phyloP scores from a whole-genome alignment of 768 basidiomycete genomes.

The Pleurotus salmoneostramineus region DNA sequence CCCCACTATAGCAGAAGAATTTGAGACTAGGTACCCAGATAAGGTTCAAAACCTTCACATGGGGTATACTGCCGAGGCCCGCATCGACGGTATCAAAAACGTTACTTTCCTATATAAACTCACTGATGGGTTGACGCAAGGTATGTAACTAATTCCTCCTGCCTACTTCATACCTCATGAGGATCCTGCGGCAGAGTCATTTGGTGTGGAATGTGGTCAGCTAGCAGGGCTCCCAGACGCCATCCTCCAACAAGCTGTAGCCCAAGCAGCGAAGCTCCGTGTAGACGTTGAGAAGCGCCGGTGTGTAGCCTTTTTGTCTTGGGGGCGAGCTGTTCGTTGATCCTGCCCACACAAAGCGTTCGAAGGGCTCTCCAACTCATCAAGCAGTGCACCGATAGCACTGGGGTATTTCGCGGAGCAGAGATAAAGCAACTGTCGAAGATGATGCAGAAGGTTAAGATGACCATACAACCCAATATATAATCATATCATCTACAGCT shows the following conservation, averaged over 20 bases:
- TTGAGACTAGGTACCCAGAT: conserved; percentile 55
- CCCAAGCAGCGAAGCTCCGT: conserved; percentile 54
- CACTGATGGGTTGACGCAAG: conserved; percentile 63
- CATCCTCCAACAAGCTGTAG: conserved; percentile 59
- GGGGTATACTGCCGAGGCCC: conserved; percentile 69
- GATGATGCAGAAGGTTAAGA: neutral
- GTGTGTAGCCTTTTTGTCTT: too few relatives aligned
- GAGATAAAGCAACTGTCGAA: neutral
- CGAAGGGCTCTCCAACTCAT: conserved; percentile 8
- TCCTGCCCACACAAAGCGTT: neutral
- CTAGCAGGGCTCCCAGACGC: conserved; percentile 78
- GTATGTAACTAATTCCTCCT: conserved; percentile 18
- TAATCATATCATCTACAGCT: too few relatives aligned
- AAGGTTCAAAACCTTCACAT: conserved; percentile 82
- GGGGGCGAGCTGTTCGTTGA: too few relatives aligned
- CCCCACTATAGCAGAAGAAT: conserved; percentile 71
- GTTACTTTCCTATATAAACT: conserved; percentile 88
- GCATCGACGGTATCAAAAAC: conserved; percentile 69
- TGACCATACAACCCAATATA: neutral
- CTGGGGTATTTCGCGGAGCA: neutral
- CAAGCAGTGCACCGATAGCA: neutral
- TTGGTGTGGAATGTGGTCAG: conserved; percentile 90
- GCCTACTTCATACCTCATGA: neutral
- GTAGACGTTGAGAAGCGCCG: conserved; percentile 41
- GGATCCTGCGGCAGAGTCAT: conserved; percentile 49